A percentile compares a stretch with the other conserved stretches of the same genome.
Evolutionary conservation across 805 yeast genomes (phyloP).

Genomic region (Yarrowia yakushimensis): DNA sequence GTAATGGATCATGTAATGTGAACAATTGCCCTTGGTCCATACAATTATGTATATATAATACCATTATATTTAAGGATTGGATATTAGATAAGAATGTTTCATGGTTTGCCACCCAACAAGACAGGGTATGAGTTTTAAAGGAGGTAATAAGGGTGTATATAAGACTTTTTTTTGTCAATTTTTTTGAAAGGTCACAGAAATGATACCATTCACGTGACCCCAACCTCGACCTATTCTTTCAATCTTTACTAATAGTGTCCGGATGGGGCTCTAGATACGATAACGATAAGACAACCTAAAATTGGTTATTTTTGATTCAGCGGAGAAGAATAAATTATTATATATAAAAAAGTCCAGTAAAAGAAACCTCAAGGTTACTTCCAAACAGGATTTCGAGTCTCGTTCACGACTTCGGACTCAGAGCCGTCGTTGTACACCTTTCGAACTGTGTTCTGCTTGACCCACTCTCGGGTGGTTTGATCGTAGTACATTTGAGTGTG

Average conservation of each 20-base stretch:
- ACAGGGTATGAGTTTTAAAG: too few species aligned
- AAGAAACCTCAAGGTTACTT: background rate
- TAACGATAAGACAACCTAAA: conserved; percentile 1
- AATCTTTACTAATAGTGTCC: background rate
- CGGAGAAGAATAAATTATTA: background rate
- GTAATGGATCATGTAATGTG: background rate
- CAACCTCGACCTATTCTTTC: too few species aligned
- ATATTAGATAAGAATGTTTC: background rate
- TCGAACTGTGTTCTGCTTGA: conserved; percentile 33
- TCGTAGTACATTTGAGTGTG: conserved; percentile 34
- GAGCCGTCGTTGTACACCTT: conserved; percentile 39
- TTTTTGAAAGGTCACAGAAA: too few species aligned
- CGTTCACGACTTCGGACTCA: conserved; percentile 26
- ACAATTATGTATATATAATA: background rate
- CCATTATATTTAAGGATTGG: background rate
- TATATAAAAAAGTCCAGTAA: background rate
- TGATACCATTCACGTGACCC: background rate
- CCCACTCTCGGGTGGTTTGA: conserved; percentile 34
- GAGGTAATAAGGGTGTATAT: background rate
- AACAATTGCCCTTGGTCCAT: too few species aligned
- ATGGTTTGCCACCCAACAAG: background rate
- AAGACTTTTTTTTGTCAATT: too few species aligned
- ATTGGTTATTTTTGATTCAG: background rate
- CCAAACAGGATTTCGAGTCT: background rate
- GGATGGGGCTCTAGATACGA: background rate